Evolutionary conservation across 2,329 filamentous ascomycete genomes (phyloP).

Genomic region (Sphaceloma murrayae): DNA sequence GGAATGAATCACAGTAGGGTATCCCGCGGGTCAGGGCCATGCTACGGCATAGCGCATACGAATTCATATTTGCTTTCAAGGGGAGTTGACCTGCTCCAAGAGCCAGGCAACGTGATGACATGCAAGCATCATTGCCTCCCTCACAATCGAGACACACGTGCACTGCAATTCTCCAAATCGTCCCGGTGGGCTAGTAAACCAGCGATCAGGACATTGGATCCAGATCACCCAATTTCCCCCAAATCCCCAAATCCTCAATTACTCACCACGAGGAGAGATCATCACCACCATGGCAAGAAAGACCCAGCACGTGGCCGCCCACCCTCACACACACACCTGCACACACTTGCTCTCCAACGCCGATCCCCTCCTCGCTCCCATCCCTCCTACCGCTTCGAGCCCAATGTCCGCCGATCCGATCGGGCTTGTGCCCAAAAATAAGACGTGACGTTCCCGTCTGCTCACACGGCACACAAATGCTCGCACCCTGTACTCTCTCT

Average conservation of each 20-base stretch:
- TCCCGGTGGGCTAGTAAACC: too few relatives aligned
- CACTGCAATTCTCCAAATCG: too few relatives aligned
- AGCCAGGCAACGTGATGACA: too few relatives aligned
- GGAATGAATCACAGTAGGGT: neutral
- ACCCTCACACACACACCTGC: neutral
- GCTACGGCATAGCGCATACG: neutral
- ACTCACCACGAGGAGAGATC: conserved; percentile 1
- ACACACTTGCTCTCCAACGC: neutral
- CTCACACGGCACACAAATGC: too few relatives aligned
- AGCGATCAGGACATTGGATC: too few relatives aligned
- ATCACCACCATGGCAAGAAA: neutral
- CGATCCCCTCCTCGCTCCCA: neutral
- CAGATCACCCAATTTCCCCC: neutral
- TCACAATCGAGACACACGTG: too few relatives aligned
- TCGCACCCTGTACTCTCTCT: too few relatives aligned
- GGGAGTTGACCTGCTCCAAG: too few relatives aligned
- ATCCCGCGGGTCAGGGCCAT: neutral
- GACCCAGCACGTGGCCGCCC: neutral
- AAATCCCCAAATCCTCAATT: conserved; percentile 1
- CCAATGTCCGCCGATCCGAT: neutral
- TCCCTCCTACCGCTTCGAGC: neutral
- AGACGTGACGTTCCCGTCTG: too few relatives aligned
- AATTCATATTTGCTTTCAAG: neutral
- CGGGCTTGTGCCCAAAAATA: too few relatives aligned
- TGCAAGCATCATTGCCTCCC: too few relatives aligned